Conservation (phyloP, 1,284 basidiomycete species). For the Cryptococcus neoformans region DNA sequence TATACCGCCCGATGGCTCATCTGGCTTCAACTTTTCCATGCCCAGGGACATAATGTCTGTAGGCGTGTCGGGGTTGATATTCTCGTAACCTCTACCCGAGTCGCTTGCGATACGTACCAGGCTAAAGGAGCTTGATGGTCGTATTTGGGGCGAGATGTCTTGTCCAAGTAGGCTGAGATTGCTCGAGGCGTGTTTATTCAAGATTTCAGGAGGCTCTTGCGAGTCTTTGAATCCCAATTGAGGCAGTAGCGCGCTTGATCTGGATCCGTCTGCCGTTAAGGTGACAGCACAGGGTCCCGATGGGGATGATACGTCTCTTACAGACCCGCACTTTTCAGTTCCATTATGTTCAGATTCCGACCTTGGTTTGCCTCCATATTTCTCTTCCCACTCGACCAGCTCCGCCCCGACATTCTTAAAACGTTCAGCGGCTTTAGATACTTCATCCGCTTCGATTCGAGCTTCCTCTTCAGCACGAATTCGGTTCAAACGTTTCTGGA, state of each 20-base stretch:
- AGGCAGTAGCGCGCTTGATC: conserved; percentile 16
- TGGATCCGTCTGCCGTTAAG: neutral
- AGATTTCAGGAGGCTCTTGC: neutral
- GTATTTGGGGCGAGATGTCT: neutral
- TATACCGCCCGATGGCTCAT: neutral
- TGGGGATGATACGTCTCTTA: too few relatives aligned
- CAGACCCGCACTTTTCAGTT: too few relatives aligned
- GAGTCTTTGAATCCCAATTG: conserved; percentile 20
- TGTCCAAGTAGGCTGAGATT: conserved; percentile 11
- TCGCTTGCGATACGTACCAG: conserved; percentile 9
- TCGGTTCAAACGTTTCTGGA: conserved; percentile 73
- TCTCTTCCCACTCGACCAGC: conserved; percentile 79
- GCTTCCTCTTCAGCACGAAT: conserved; percentile 68
- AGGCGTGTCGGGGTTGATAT: conserved; percentile 14
- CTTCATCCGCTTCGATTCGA: conserved; percentile 69
- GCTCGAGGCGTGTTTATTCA: conserved; percentile 10
- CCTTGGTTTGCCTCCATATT: conserved; percentile 57
- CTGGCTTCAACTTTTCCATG: conserved; percentile 12
- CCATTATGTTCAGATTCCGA: too few relatives aligned
- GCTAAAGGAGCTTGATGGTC: conserved; percentile 17
- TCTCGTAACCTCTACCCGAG: conserved; percentile 9
- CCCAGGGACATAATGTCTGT: neutral
- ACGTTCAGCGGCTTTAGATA: conserved; percentile 67
- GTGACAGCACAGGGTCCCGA: neutral
- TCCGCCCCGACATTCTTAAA: conserved; percentile 68